Evolutionary conservation across 768 basidiomycete species (phyloP), one percentile per base, ranked within the genome.

Genomic region (Pleurotus tuoliensis): DNA sequence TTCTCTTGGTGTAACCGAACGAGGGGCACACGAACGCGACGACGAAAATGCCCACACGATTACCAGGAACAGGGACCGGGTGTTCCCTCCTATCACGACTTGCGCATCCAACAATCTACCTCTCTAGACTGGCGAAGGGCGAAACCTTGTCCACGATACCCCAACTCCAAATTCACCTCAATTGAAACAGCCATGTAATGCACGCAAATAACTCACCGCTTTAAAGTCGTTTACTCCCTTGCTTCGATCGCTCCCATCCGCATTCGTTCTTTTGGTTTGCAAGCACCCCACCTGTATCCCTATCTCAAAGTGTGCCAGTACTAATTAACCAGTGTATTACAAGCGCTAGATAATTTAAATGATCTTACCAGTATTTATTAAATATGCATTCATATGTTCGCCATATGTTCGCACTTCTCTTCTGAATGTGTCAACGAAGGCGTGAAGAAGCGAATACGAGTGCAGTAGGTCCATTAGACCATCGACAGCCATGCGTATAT

Each of bases 1-100:
- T 84, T 54, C 72, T 86, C 56, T 69, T 86, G 53, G 71, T 83
- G 59, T 86, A 65, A 79, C 24, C 20, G 53, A 18, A 20, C 7
- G 9, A 41, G 15, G 51, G 20, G 8, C 9, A 7, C 25, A 22
- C 13, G 41, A 44, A 44, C 41, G n/a, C 41, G 41, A 44, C 41
- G n/a, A 6, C 15, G 41, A 34, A 34, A 34, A 34, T 11, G 41
- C 41, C 7, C 41, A 13, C 24, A 44, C n/a, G 41, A 44, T 16
- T 44, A 44, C 41, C n/a, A 44, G 41, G 9, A 34, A 13, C 41
- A 11, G 20, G 20, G 20, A 44, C 20, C 41, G 9, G 20, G 41
- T 22, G 41, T 15, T 44, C 20, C 41, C 41, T 44, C n/a, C 41
- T 16, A 44, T 5, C 5, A 16, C 20, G n/a, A 44, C 41, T 44